Percentiles rank a stretch among this genome's conserved stretches.
These are phyloP conservation scores for Calonectria pteridis DNA, from an alignment of 2,329 filamentous ascomycete species.

Conservation along the genomic window DNA sequence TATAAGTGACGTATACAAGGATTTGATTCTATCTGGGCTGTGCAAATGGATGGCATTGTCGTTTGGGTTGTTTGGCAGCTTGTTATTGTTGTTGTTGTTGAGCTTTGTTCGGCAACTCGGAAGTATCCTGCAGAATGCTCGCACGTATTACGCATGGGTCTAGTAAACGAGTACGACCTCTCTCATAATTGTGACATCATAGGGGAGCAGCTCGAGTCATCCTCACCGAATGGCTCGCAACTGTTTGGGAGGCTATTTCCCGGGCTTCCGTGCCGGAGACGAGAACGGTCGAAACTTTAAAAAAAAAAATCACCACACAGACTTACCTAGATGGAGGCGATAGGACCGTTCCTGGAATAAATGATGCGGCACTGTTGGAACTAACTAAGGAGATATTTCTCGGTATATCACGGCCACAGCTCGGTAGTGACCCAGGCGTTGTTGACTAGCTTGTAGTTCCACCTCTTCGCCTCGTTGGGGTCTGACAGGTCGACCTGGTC, in stretches of 20 bases:
- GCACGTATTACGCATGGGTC: not conserved
- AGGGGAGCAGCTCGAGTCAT: not conserved
- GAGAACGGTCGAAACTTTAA: constrained; percentile 1
- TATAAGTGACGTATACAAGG: not conserved
- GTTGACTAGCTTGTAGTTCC: constrained; percentile 73
- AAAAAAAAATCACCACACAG: not conserved
- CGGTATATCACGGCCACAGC: constrained; percentile 69
- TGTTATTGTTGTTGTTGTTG: not conserved
- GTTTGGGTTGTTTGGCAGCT: not conserved
- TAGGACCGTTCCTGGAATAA: not conserved
- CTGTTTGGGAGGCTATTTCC: not conserved
- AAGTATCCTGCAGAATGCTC: not conserved
- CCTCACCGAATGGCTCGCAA: not conserved
- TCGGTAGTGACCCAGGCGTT: constrained; percentile 76
- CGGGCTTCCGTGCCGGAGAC: not conserved
- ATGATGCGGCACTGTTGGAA: not conserved
- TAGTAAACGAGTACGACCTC: too few relatives aligned
- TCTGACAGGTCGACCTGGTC: constrained; percentile 81
- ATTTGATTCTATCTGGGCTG: not conserved
- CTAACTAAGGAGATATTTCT: not conserved
- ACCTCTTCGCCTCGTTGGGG: constrained; percentile 72
- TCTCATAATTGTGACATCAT: not conserved
- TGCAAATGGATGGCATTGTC: not conserved
- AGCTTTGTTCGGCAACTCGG: not conserved
- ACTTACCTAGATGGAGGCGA: not conserved